These are phyloP conservation scores for Phialocephala sp. DNA, from an alignment of 2,329 filamentous ascomycete species.

Conservation along the genomic window DNA sequence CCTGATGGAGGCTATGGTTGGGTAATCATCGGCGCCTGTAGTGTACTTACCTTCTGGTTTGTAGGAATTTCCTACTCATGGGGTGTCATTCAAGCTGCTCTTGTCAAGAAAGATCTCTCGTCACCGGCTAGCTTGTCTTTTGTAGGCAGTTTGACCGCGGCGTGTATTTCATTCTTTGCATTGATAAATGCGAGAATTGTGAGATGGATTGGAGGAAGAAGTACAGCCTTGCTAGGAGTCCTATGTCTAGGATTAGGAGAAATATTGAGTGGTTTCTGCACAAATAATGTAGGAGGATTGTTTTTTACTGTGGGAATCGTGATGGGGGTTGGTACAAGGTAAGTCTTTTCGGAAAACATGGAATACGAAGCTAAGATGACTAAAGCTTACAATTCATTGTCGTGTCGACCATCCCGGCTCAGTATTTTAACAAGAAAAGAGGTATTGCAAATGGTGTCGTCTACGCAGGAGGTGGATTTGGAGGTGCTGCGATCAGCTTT, in stretches of 20 bases:
- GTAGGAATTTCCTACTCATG: conserved; percentile 62
- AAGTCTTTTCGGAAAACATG: not conserved
- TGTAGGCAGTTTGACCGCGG: conserved; percentile 59
- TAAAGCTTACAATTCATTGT: conserved; percentile 36
- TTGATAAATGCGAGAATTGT: conserved; percentile 59
- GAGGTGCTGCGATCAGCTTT: conserved; percentile 59
- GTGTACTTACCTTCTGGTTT: conserved; percentile 60
- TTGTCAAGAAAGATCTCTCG: conserved; percentile 55
- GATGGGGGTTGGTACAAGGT: conserved; percentile 50
- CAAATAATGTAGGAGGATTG: conserved; percentile 51
- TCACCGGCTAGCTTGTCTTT: conserved; percentile 61
- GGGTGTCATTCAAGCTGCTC: conserved; percentile 64
- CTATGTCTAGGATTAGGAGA: conserved; percentile 55
- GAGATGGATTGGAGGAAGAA: conserved; percentile 53
- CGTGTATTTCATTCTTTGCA: conserved; percentile 57
- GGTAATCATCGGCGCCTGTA: conserved; percentile 57
- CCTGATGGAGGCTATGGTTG: conserved; percentile 64
- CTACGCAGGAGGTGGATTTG: conserved; percentile 59
- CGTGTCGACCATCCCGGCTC: conserved; percentile 54
- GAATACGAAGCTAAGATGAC: conserved; percentile 2
- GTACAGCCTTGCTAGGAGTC: conserved; percentile 55
- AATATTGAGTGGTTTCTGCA: conserved; percentile 54
- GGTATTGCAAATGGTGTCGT: conserved; percentile 62
- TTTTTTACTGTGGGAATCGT: conserved; percentile 56
- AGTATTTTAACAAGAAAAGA: conserved; percentile 60